These are phyloP conservation scores for Solanum neorickii DNA, from an alignment of 257 asterid species.

Conservation along the genomic window DNA sequence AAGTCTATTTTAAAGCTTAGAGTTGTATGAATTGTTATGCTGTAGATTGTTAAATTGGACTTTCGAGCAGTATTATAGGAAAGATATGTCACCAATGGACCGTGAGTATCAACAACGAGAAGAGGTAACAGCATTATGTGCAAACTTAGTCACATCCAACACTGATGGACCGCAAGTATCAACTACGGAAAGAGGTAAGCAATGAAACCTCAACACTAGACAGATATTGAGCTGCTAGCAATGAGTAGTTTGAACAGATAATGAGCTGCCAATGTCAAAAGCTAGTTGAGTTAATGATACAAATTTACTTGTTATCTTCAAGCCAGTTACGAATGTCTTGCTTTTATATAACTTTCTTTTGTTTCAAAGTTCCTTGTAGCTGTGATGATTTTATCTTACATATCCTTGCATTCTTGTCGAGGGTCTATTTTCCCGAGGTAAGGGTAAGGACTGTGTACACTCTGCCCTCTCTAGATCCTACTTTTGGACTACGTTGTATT, in stretches of 20 bases:
- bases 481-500: background rate
- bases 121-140: background rate
- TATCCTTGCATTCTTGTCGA: background rate
- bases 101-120: background rate
- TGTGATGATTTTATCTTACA: background rate
- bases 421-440: background rate
- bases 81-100: background rate
- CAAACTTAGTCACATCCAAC: background rate
- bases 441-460: background rate
- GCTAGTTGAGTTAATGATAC: background rate
- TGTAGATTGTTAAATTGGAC: background rate
- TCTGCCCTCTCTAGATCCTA: background rate
- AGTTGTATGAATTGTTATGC: background rate
- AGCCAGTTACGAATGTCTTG: slow-evolving; percentile 62
- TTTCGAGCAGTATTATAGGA: background rate
- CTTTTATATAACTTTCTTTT: slow-evolving; percentile 53
- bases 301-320: slow-evolving; percentile 34
- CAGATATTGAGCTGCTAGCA: too few species aligned
- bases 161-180: background rate
- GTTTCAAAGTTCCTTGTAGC: slow-evolving; percentile 45
- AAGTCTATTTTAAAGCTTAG: background rate
- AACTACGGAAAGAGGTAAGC: background rate
- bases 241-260: background rate
- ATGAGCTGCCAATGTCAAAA: background rate
- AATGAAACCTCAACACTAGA: background rate